A percentile compares a stretch with the other conserved stretches of the same genome.
Evolutionary conservation across 106 monocot species (phyloP).

Genomic region (Platanthera zijinensis): DNA sequence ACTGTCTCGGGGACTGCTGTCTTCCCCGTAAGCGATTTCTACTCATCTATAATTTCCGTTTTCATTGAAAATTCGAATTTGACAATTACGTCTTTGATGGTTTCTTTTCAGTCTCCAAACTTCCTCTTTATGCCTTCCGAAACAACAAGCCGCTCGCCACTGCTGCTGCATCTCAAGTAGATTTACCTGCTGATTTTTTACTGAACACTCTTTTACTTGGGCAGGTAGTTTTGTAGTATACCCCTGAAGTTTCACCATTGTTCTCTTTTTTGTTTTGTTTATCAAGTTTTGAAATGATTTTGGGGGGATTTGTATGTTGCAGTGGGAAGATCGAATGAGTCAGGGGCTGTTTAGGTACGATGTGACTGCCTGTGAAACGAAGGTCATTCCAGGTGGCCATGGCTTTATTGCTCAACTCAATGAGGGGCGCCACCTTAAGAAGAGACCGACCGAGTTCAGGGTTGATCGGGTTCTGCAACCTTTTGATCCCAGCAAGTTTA

Average conservation of each 20-base stretch:
- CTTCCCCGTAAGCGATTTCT: conserved; percentile 9
- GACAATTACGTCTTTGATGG: background rate
- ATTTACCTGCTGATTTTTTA: conserved; percentile 34
- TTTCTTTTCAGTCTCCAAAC: conserved; percentile 45
- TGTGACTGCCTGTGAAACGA: conserved; percentile 76
- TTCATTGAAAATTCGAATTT: no score
- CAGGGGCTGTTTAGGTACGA: conserved; percentile 77
- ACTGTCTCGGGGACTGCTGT: conserved; percentile 16
- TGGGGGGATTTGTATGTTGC: background rate
- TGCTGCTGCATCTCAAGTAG: conserved; percentile 12
- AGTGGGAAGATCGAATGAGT: conserved; percentile 79
- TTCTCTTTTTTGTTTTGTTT: background rate
- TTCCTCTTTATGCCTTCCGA: conserved; percentile 51
- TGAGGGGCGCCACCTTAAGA: conserved; percentile 68
- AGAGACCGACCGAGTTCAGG: conserved; percentile 65
- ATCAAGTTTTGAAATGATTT: background rate
- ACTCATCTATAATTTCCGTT: background rate
- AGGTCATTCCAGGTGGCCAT: conserved; percentile 56
- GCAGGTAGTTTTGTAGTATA: conserved; percentile 26
- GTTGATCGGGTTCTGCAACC: conserved; percentile 65
- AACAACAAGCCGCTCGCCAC: background rate
- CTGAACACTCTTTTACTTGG: conserved; percentile 57
- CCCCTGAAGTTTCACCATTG: background rate
- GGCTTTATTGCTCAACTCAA: conserved; percentile 68
- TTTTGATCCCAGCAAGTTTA: conserved; percentile 60